phyloP scores from a whole-genome alignment of 2,329 filamentous ascomycete species.

The Penicillium crustosum region DNA sequence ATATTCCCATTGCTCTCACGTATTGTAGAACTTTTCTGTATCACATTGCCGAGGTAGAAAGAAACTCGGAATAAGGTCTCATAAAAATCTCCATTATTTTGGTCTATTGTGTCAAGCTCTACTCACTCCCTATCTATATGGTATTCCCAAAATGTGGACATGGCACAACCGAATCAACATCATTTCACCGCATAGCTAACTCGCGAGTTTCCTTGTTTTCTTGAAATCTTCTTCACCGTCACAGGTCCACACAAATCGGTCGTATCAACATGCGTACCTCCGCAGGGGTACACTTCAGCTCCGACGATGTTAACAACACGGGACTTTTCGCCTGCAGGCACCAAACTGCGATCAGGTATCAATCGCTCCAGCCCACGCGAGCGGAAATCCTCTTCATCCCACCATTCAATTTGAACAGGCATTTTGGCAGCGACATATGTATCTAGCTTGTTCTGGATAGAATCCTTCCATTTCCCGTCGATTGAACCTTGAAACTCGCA shows the following conservation, averaged over 20 bases:
- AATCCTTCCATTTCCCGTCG: conserved; percentile 60
- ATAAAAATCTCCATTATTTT: not conserved
- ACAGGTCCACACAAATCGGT: conserved; percentile 58
- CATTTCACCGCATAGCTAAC: conserved; percentile 48
- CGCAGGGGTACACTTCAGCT: conserved; percentile 70
- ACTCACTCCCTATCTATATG: not conserved
- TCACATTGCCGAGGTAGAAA: not conserved
- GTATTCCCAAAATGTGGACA: not conserved
- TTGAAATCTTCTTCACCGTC: conserved; percentile 65
- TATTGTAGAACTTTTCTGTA: not conserved
- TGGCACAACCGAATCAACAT: not conserved
- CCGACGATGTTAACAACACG: conserved; percentile 69
- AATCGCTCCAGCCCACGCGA: conserved; percentile 56
- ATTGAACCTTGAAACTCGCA: conserved; percentile 70
- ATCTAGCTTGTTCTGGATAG: conserved; percentile 63
- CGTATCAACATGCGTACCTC: conserved; percentile 68
- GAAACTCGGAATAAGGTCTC: not conserved
- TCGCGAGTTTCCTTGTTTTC: conserved; percentile 62
- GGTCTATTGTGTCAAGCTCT: not conserved
- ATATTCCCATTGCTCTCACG: not conserved
- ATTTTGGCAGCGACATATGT: conserved; percentile 57
- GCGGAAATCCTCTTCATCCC: conserved; percentile 63
- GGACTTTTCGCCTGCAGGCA: conserved; percentile 56
- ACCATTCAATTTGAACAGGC: conserved; percentile 65
- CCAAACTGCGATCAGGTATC: conserved; percentile 50